These are phyloP conservation scores for Wallacemonas collosoma DNA, from an alignment of 208 protist genomes.

Conservation along the genomic window DNA sequence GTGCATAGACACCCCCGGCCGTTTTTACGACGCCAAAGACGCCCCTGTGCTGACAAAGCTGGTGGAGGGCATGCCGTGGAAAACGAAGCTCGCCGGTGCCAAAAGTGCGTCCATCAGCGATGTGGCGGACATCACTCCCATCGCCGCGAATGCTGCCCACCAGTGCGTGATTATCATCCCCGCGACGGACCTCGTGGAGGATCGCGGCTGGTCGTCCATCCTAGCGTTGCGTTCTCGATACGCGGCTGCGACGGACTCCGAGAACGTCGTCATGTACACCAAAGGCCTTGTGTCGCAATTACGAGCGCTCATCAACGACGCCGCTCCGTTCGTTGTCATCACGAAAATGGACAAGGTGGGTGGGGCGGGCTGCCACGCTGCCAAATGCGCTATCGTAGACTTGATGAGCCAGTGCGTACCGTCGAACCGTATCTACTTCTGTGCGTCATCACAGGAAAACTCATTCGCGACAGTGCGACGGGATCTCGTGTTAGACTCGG, in stretches of 20 bases:
- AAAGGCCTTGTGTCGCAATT: conserved; percentile 46
- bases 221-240: conserved; percentile 59
- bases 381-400: conserved; percentile 38
- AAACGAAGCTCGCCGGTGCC: conserved; percentile 52
- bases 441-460: conserved; percentile 47
- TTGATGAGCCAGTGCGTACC: conserved; percentile 66
- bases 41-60: conserved; percentile 49
- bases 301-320: conserved; percentile 58
- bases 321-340: conserved; percentile 68
- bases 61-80: conserved; percentile 69
- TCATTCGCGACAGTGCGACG: conserved; percentile 32
- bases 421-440: conserved; percentile 77
- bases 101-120: conserved; percentile 37
- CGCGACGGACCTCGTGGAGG: conserved; percentile 75
- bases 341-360: conserved; percentile 86
- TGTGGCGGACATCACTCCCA: conserved; percentile 36
- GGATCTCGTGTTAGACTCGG: conserved; percentile 42
- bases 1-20: conserved; percentile 82
- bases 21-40: conserved; percentile 48
- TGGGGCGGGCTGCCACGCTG: conserved; percentile 42
- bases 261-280: conserved; percentile 52
- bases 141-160: conserved; percentile 59
- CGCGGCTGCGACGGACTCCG: conserved; percentile 37
- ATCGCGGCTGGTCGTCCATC: conserved; percentile 61
- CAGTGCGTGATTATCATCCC: conserved; percentile 78